phyloP scores from a whole-genome alignment of 1,284 basidiomycete genomes.

The Amylostereum chailletii region DNA sequence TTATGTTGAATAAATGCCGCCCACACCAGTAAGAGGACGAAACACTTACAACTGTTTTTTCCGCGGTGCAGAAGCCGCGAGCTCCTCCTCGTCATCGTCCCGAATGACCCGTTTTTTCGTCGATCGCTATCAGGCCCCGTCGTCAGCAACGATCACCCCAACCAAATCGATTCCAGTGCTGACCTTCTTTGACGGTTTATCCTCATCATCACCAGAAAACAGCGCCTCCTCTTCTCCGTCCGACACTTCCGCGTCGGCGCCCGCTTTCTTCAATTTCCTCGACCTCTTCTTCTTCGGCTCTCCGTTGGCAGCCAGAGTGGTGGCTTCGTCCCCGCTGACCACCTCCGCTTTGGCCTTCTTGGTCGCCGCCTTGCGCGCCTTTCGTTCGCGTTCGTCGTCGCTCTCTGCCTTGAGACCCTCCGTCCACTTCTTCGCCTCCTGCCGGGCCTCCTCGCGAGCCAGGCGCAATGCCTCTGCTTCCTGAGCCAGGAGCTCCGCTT shows the following conservation, averaged over 20 bases:
- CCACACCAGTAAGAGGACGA: not conserved
- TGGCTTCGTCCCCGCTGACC: constrained; percentile 36
- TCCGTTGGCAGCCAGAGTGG: constrained; percentile 25
- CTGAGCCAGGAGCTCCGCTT: constrained; percentile 46
- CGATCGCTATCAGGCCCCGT: constrained; percentile 28
- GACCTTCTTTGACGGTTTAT: no score
- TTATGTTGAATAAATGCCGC: not conserved
- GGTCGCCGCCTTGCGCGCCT: constrained; percentile 44
- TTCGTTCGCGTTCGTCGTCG: constrained; percentile 68
- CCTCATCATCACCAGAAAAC: not conserved
- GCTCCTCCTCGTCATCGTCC: constrained; percentile 70
- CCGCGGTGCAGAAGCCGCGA: constrained; percentile 33
- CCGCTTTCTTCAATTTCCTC: not conserved
- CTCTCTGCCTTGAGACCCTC: constrained; percentile 57
- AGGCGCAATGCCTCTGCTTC: constrained; percentile 68
- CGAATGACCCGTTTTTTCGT: constrained; percentile 65
- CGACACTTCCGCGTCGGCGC: not conserved
- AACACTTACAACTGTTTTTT: constrained; percentile 68
- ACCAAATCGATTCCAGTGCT: no score
- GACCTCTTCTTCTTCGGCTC: constrained; percentile 21
- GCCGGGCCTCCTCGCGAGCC: constrained; percentile 65
- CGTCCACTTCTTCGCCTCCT: constrained; percentile 73
- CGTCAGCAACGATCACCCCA: not conserved
- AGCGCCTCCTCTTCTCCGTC: not conserved
- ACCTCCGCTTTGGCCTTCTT: constrained; percentile 44